Base-by-base conservation (phyloP, 345 rosid species). In the Cardamine chenopodiifolia region DNA sequence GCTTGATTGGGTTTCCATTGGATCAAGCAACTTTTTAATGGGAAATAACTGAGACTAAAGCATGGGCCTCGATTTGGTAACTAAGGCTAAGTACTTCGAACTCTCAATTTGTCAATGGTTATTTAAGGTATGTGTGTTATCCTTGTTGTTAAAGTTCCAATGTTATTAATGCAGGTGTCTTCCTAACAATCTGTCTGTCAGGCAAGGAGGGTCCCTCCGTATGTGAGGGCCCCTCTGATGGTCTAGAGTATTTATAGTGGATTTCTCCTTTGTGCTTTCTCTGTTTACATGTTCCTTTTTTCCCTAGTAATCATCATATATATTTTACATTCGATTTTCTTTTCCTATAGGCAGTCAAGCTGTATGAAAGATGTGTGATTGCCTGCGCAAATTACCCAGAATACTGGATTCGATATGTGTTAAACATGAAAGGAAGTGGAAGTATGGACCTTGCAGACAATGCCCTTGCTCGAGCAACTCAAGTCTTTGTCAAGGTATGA, bases 141-240 rank as follows among this genome's bases (percentile, higher is more conserved):
- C 82, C 76, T 68, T 71, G 44, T 76, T 89, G 86, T 91, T 84
- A 82, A 92, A 88, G 86, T 86, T 82, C 85, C 83, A 81, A 88
- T 89, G 97, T 88, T 90, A 92, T 89, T 87, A 86, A 84, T 96
- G 99, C 96, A 90, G 98, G 96, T 89, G 88, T 88, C 95, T 85
- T 87, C 98, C 90, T 96, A 87, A 92, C 88, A 86, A 86, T 92
- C 92, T 95, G 76, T 90, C 85, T 89, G 78, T 89, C 89, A 77
- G 86, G 89, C 97, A 87, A 88, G 91, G 97, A 88, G 97, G 97
- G 90, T 85, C 89, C 97, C 96, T 90, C 89, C 81, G 31, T 88
- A 81, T 84, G 79, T 85, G 91, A 85, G 97, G 97, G 97, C 84
- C 90, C 85, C 90, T 85, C 87, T 90, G 78, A 85, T 90, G 90